Conservation (phyloP, 169 alveolate species). For the Eimeria sp. region DNA sequence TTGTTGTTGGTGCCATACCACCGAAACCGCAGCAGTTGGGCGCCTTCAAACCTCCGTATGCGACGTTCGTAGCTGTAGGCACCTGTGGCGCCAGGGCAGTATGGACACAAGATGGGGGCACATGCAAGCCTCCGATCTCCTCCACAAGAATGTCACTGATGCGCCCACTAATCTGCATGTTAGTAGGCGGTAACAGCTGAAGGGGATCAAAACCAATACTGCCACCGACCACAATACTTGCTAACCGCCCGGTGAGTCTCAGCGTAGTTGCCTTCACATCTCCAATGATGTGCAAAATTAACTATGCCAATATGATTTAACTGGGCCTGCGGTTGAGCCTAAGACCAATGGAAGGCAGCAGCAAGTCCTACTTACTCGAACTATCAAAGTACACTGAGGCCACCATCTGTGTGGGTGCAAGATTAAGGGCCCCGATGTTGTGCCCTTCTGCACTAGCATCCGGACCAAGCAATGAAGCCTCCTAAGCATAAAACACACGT, state of each 20-base stretch:
- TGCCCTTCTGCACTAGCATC: slow-evolving; percentile 12
- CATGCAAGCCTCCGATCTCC: background rate
- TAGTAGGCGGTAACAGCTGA: background rate
- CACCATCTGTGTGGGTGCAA: slow-evolving; percentile 86
- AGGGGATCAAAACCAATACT: background rate
- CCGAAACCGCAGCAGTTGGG: slow-evolving; percentile 89
- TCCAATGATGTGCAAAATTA: background rate
- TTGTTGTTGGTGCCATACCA: slow-evolving; percentile 90
- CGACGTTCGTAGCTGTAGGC: slow-evolving; percentile 88
- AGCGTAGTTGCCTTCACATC: background rate
- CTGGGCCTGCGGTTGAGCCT: background rate
- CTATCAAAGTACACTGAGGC: slow-evolving; percentile 90
- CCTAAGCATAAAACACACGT: background rate
- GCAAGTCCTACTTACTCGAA: slow-evolving; percentile 36
- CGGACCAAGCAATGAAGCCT: slow-evolving; percentile 60
- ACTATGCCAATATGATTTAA: background rate
- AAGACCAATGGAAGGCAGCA: background rate
- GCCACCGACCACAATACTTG: background rate
- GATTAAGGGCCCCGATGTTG: slow-evolving; percentile 56
- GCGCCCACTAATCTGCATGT: background rate
- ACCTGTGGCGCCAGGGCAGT: slow-evolving; percentile 3
- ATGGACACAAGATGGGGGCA: background rate
- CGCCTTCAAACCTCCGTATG: slow-evolving; percentile 89
- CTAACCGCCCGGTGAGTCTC: background rate
- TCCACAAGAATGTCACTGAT: background rate